These are phyloP conservation scores for Bisporella sp. DNA, from an alignment of 2,329 filamentous ascomycete species.

Conservation along the genomic window DNA sequence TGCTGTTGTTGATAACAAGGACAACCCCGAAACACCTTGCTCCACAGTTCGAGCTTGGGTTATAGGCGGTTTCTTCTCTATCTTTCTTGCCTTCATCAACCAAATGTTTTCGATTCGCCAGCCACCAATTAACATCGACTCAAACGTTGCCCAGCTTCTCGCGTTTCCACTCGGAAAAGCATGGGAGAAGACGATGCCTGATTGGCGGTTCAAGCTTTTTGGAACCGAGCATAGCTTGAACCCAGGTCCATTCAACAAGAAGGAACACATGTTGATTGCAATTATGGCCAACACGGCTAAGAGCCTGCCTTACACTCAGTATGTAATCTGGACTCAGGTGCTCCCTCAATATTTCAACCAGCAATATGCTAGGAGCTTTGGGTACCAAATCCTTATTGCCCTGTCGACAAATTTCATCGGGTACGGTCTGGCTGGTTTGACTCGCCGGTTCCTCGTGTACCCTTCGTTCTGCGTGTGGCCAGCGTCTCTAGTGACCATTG, in stretches of 20 bases:
- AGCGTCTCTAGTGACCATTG: no score
- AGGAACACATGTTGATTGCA: conserved; percentile 30
- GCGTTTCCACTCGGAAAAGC: conserved; percentile 35
- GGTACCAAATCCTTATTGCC: conserved; percentile 10
- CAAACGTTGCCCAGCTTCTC: conserved; percentile 38
- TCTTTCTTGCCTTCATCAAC: conserved; percentile 32
- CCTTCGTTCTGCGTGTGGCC: no score
- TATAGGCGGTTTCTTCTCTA: conserved; percentile 27
- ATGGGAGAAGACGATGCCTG: conserved; percentile 21
- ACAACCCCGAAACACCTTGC: neutral
- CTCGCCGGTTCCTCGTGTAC: no score
- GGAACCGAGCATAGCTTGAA: conserved; percentile 31
- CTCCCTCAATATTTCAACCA: no score
- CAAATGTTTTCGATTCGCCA: conserved; percentile 43
- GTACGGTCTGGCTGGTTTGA: no score
- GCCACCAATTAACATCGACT: conserved; percentile 36
- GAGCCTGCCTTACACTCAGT: no score
- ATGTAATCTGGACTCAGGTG: no score
- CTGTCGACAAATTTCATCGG: conserved; percentile 30
- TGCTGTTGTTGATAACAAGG: neutral
- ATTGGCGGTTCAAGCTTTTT: conserved; percentile 10
- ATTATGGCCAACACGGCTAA: conserved; percentile 31
- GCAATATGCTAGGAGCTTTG: no score
- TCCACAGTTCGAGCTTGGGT: neutral
- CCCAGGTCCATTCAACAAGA: conserved; percentile 31